These are phyloP conservation scores for Ustilago cynodontis DNA, from an alignment of 1,284 basidiomycete species.

Conservation along the genomic window DNA sequence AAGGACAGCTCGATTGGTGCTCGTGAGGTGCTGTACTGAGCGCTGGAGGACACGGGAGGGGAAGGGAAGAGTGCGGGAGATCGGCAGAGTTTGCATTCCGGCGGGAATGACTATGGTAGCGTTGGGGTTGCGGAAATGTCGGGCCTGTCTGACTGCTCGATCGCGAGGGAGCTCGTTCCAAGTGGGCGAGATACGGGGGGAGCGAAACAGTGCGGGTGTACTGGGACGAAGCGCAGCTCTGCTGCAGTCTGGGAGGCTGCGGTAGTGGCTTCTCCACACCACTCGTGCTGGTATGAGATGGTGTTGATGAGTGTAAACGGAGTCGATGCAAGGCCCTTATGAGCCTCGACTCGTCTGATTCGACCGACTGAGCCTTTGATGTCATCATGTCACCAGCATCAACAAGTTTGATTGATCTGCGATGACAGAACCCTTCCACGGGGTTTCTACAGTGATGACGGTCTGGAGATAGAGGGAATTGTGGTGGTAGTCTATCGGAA, in stretches of 20 bases:
- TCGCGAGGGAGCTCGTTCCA: not conserved
- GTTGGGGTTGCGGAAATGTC: conserved; percentile 3
- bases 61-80: not conserved
- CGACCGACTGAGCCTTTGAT: not conserved
- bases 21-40: not conserved
- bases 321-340: conserved; percentile 5
- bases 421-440: too few species aligned
- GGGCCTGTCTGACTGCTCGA: not conserved
- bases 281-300: not conserved
- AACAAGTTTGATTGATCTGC: too few species aligned
- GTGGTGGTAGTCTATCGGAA: not conserved
- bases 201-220: conserved; percentile 1
- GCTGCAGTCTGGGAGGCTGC: not conserved
- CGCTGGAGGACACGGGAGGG: conserved; percentile 1
- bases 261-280: not conserved
- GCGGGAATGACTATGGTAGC: not conserved
- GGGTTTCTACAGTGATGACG: too few species aligned
- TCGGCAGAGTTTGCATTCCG: not conserved
- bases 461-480: not conserved
- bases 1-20: not conserved
- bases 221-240: too few species aligned
- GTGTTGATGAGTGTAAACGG: not conserved
- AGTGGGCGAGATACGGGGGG: conserved; percentile 27
- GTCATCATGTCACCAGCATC: not conserved
- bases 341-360: not conserved